Base-by-base conservation (phyloP, 139 green algal genomes). In the Ettlia oleoabundans region DNA sequence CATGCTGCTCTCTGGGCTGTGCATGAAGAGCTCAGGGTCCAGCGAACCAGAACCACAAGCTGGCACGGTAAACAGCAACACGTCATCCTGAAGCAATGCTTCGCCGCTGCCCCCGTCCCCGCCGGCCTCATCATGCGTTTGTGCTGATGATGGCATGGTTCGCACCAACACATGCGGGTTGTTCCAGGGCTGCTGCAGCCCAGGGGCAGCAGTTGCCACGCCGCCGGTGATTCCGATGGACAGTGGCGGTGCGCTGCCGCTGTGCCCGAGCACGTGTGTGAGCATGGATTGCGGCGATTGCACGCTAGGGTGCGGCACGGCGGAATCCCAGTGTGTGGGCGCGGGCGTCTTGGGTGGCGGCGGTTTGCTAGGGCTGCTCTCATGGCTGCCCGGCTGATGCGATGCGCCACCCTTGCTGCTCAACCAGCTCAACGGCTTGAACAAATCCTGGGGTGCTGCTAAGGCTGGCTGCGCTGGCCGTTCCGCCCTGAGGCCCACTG, bases 11-110 rank as follows among this genome's bases (percentile, higher is more conserved):
- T 55, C 58, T 7, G 76, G 63, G 76, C 76, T 82, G 63, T 82
- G 76, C 41, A 82, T 63, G 30, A 82, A 62, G n/a, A 82, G 76
- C 21, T 64, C 21, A n/a, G 76, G 76, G 47, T 82, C 76, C 18
- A 52, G 15, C 8, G 22, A n/a, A 6, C 55, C 42, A 5, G 62
- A 21, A 0, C 41, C 70, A 42, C 55, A 74, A 19, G 70, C 41
- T 40, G 55, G 32, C 2, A 66, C 41, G 5, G 62, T 43, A 2
- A 73, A 41, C 76, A 64, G 22, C 72, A 64, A 18, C 15, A 6
- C 70, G 3, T 77, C 70, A 7, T 66, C 72, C 21, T 65, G 51
- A 13, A 21, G 51, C 4, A 10, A 28, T 5, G 63, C 42, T 13
- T 7, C 30, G 22, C 21, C 47, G 68, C 30, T 47, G 47, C 70